Conservation (phyloP, 805 yeast species). For the Wickerhamomyces canadensis region DNA sequence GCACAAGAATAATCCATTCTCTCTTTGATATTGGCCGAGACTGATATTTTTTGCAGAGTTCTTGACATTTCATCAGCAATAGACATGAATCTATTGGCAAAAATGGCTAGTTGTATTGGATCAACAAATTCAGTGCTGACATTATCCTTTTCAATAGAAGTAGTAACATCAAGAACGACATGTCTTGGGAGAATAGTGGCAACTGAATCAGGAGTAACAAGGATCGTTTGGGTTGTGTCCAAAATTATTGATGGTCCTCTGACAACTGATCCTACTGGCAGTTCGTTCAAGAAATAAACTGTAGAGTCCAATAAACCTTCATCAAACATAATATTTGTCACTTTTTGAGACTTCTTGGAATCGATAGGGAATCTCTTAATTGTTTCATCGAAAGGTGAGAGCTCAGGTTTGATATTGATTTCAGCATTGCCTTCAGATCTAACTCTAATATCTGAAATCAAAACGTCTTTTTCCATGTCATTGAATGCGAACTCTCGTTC, state of each 20-base stretch:
- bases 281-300: conserved; percentile 26
- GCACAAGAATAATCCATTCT: conserved; percentile 45
- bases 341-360: conserved; percentile 24
- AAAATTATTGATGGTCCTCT: conserved; percentile 36
- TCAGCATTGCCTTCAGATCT: conserved; percentile 27
- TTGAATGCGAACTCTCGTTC: conserved; percentile 33
- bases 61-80: conserved; percentile 46
- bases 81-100: conserved; percentile 43
- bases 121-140: conserved; percentile 41
- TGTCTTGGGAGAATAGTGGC: conserved; percentile 34
- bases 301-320: conserved; percentile 27
- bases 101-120: conserved; percentile 39
- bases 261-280: conserved; percentile 26
- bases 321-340: conserved; percentile 29
- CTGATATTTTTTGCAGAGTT: conserved; percentile 39
- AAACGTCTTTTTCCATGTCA: conserved; percentile 28
- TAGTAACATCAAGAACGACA: conserved; percentile 24
- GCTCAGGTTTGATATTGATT: conserved; percentile 8
- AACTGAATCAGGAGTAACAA: conserved; percentile 31
- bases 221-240: conserved; percentile 34
- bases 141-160: conserved; percentile 31
- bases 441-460: conserved; percentile 30
- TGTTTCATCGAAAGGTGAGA: conserved; percentile 22
- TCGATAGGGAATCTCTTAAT: conserved; percentile 20
- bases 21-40: conserved; percentile 42